A percentile compares a stretch with the other conserved stretches of the same genome.
Conservation (phyloP, 768 basidiomycete species). For the Tephrocybe sp. region DNA sequence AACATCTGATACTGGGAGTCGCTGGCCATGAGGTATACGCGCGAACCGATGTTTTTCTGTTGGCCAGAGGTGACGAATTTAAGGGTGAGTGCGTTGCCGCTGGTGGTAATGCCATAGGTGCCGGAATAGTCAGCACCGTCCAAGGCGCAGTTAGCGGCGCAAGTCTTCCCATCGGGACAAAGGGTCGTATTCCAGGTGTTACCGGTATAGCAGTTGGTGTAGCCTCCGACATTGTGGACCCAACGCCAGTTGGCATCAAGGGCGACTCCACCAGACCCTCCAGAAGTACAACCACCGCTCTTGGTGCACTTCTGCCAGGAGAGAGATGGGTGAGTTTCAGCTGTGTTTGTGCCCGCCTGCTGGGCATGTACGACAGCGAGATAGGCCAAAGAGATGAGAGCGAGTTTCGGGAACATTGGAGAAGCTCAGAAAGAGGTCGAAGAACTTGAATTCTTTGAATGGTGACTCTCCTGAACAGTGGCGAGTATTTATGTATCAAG, state of each 20-base stretch:
- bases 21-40: constrained; percentile 51
- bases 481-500: constrained; percentile 1
- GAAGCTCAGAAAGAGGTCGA: neutral
- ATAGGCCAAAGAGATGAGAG: constrained; percentile 40
- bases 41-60: constrained; percentile 39
- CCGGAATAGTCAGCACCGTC: constrained; percentile 48
- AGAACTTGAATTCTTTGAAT: neutral
- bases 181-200: constrained; percentile 54
- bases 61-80: constrained; percentile 43
- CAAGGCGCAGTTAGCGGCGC: constrained; percentile 42
- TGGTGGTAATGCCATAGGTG: constrained; percentile 52
- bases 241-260: constrained; percentile 63
- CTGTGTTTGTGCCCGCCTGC: constrained; percentile 49
- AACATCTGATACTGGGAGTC: constrained; percentile 44
- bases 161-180: constrained; percentile 49
- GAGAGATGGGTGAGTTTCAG: constrained; percentile 28
- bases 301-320: constrained; percentile 47
- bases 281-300: constrained; percentile 40
- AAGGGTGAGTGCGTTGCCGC: constrained; percentile 47
- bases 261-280: constrained; percentile 35
- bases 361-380: constrained; percentile 48
- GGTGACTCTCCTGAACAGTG: neutral
- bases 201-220: constrained; percentile 53
- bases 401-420: constrained; percentile 37
- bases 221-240: constrained; percentile 38